Base-by-base conservation (phyloP, 1,139 yeast species). In the Diutina rugosa region DNA sequence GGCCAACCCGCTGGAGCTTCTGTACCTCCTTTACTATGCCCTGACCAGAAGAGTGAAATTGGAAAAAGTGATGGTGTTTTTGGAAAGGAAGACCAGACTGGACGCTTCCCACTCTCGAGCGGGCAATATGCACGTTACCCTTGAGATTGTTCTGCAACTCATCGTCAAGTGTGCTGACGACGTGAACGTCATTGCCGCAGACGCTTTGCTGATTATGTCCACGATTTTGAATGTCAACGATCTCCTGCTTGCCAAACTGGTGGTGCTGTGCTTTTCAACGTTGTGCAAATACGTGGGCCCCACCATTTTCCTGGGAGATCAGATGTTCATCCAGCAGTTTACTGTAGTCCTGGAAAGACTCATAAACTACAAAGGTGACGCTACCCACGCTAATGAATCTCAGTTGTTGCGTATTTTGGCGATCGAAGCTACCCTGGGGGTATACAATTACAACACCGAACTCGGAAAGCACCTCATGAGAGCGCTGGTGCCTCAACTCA, bases 1-100 rank as follows among this genome's bases (percentile, higher is more conserved):
- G 63, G 96, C 99, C 10, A 91, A 91, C 68, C 83, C 95, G 1
- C 89, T 96, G 16, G 98, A 93, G 68, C 76, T 95, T 56, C 87
- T 96, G 59, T 90, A 90, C 67, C 76, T 93, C 62, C 72, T 91
- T 49, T 93, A 88, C 73, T 91, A 91, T 68, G 97, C 96, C n/a
- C 85, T 95, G 51, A 87, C 97, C 7, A 77, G 98, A 63, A 77
- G 97, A 59, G 85, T 90, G 51, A 93, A 93, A 67, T 76, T 93
- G 61, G 93, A 88, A 63, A 91, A 91, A 65, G 97, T 93, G 18
- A 86, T 91, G 29, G 72, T 73, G 9, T 90, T 85, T 65, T 70
- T 93, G 58, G 79, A 79, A 56, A 81, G 78, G 62, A 85, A 82
- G 67, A 81, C 93, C n/a, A 66, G 67, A 18, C 65, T 76, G 12